Conservation (phyloP, 495 filamentous ascomycete species). For the Penicillium taxi region DNA sequence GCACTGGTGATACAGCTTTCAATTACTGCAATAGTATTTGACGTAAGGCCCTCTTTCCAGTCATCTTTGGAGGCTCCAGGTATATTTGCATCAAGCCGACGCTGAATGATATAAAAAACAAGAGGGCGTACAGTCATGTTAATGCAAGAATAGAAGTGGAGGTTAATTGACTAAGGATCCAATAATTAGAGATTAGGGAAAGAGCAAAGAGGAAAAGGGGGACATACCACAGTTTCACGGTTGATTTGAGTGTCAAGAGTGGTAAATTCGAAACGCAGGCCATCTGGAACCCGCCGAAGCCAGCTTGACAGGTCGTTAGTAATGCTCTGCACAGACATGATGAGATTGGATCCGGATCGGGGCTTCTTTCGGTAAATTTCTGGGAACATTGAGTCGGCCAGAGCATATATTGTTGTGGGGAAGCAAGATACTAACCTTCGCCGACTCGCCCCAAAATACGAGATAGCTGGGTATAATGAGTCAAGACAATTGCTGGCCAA, state of each 20-base stretch:
- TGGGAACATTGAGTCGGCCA: slow-evolving; percentile 2
- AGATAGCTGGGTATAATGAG: slow-evolving; percentile 39
- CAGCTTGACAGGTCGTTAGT: slow-evolving; percentile 35
- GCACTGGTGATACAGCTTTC: slow-evolving; percentile 42
- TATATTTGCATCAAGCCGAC: slow-evolving; percentile 27
- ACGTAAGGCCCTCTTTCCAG: slow-evolving; percentile 36
- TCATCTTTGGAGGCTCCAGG: slow-evolving; percentile 19
- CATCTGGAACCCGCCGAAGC: slow-evolving; percentile 32
- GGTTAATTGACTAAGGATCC: slow-evolving; percentile 39
- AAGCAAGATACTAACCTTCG: slow-evolving; percentile 18
- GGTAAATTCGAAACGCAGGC: slow-evolving; percentile 37
- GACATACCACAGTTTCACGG: slow-evolving; percentile 39
- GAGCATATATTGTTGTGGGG: not conserved
- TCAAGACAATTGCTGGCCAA: slow-evolving; percentile 40
- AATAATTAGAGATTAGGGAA: too few relatives aligned
- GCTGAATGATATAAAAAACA: slow-evolving; percentile 43
- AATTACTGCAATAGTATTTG: slow-evolving; percentile 37
- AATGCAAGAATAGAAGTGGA: slow-evolving; percentile 45
- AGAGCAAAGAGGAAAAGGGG: too few relatives aligned
- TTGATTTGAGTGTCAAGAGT: slow-evolving; percentile 28
- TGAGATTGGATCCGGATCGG: slow-evolving; percentile 33
- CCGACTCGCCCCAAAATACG: slow-evolving; percentile 39
- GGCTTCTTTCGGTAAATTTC: slow-evolving; percentile 41
- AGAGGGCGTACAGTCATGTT: slow-evolving; percentile 45
- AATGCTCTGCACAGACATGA: slow-evolving; percentile 40